Conservation (phyloP, 2,329 filamentous ascomycete species). For the Ophiostoma tasmaniense region DNA sequence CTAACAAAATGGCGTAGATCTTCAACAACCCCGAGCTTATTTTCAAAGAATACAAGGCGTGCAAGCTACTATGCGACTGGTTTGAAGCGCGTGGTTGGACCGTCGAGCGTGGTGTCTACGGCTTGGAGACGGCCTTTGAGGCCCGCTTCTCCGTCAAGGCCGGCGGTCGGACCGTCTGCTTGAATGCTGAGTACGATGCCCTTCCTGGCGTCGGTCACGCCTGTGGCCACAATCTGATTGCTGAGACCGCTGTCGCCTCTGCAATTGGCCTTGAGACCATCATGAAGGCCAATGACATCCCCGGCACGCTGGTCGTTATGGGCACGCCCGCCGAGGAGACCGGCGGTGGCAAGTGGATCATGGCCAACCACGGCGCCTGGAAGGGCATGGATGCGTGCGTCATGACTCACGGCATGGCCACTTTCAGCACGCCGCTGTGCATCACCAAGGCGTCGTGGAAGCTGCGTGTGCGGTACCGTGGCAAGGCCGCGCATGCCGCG, state of each 20-base stretch:
- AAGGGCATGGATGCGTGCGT: background rate
- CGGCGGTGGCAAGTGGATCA: background rate
- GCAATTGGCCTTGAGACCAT: background rate
- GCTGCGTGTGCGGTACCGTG: background rate
- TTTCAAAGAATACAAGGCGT: background rate
- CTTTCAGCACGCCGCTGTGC: background rate
- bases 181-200: background rate
- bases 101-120: background rate
- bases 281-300: background rate
- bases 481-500: background rate
- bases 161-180: background rate
- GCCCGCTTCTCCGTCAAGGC: background rate
- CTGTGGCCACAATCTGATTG: background rate
- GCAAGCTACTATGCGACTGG: background rate
- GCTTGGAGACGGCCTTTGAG: background rate
- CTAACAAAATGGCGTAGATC: background rate
- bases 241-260: background rate
- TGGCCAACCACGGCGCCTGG: background rate
- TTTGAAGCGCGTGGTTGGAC: background rate
- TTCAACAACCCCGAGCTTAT: background rate
- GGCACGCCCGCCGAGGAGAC: background rate
- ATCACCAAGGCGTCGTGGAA: background rate
- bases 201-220: background rate
- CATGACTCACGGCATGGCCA: background rate
- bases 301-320: background rate